Evolutionary conservation across 23 red algal species (phyloP).

Genomic region (Agarophyton chilense): DNA sequence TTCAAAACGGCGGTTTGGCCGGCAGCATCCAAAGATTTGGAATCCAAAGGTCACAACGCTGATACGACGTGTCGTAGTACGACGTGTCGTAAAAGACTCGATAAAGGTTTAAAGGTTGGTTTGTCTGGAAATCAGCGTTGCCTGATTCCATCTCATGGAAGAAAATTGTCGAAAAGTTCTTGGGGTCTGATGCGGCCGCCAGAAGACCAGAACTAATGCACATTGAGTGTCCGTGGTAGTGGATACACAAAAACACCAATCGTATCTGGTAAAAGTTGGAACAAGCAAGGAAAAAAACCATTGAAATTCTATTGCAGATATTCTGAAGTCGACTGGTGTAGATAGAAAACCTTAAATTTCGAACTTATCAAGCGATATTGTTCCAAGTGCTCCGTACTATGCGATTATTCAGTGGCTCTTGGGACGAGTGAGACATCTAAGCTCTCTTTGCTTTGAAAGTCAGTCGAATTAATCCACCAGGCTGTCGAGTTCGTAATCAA

Average conservation of each 20-base stretch:
- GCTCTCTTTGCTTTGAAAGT: neutral
- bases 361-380: neutral
- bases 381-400: neutral
- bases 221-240: too few relatives aligned
- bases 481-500: neutral
- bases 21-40: neutral
- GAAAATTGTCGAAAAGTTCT: neutral
- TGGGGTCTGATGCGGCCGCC: too few relatives aligned
- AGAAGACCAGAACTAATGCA: too few relatives aligned
- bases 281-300: neutral
- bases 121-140: neutral
- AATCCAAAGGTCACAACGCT: neutral
- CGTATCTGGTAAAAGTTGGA: too few relatives aligned
- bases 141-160: neutral
- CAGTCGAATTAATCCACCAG: neutral
- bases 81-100: too few relatives aligned
- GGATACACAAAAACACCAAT: too few relatives aligned
- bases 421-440: constrained; percentile 2
- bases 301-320: neutral
- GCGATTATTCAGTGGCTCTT: neutral
- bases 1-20: constrained; percentile 10
- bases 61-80: neutral
- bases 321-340: too few relatives aligned
- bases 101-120: neutral
- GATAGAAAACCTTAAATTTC: neutral